These are phyloP conservation scores for Naegleria gruberi DNA, from an alignment of 208 protist genomes.

Conservation along the genomic window DNA sequence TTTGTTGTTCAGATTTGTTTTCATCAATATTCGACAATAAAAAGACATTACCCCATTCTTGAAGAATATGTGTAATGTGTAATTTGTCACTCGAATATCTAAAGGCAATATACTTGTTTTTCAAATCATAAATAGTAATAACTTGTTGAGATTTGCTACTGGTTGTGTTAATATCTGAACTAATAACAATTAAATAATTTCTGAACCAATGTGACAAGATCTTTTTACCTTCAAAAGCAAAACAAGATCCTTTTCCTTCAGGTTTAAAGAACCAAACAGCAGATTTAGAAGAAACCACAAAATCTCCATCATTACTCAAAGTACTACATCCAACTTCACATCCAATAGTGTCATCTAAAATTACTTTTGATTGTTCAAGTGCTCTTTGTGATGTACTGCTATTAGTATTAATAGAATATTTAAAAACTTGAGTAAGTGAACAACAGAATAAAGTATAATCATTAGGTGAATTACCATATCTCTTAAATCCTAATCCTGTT, in stretches of 20 bases:
- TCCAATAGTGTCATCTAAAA: neutral
- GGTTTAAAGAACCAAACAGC: conserved; percentile 54
- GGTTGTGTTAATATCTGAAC: conserved; percentile 30
- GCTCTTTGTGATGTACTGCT: neutral
- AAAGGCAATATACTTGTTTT: conserved; percentile 75
- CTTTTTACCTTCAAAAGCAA: conserved; percentile 61
- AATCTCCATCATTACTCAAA: conserved; percentile 4
- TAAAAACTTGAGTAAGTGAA: neutral
- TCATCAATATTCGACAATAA: conserved; percentile 45
- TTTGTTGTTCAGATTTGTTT: conserved; percentile 23
- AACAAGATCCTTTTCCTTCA: conserved; percentile 54
- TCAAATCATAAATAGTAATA: conserved; percentile 68
- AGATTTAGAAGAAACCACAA: neutral
- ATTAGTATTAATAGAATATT: conserved; percentile 3
- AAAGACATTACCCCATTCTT: conserved; percentile 65
- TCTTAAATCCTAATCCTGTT: neutral
- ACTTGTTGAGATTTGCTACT: conserved; percentile 54
- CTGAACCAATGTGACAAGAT: conserved; percentile 58
- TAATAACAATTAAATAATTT: conserved; percentile 69
- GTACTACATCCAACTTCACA: conserved; percentile 17
- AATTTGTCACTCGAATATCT: conserved; percentile 54
- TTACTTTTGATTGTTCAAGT: neutral
- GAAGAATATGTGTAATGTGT: conserved; percentile 60
- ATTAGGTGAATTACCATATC: conserved; percentile 37
- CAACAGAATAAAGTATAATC: conserved; percentile 36